These are phyloP conservation scores for Ascosphaera apis DNA, from an alignment of 2,329 filamentous ascomycete species.

Conservation along the genomic window DNA sequence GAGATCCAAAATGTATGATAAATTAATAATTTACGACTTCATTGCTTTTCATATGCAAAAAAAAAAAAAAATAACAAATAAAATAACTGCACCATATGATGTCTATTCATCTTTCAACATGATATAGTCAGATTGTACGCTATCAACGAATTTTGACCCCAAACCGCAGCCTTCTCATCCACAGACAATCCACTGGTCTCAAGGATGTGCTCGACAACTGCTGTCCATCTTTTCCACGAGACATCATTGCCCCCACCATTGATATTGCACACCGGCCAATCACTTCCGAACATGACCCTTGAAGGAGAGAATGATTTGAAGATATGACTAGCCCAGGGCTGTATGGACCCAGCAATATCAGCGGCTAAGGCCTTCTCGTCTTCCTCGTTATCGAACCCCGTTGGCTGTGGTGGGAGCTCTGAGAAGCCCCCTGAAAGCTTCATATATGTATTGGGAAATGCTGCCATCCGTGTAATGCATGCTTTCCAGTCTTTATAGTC, in stretches of 20 bases:
- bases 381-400: conserved; percentile 3
- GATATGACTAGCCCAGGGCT: conserved; percentile 49
- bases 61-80: no score
- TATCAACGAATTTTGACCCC: conserved; percentile 45
- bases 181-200: conserved; percentile 26
- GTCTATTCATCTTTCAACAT: neutral
- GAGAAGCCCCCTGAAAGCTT: conserved; percentile 77
- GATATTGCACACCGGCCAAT: conserved; percentile 81
- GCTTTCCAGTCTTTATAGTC: conserved; percentile 46
- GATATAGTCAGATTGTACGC: conserved; percentile 33
- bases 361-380: neutral
- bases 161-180: conserved; percentile 43
- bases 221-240: conserved; percentile 56
- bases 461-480: conserved; percentile 43
- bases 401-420: conserved; percentile 37
- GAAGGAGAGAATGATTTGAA: conserved; percentile 47
- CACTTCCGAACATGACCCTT: conserved; percentile 71
- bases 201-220: conserved; percentile 44
- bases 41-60: no score
- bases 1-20: no score
- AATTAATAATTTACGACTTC: no score
- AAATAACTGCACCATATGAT: conserved; percentile 1
- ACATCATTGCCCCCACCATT: conserved; percentile 30
- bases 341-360: conserved; percentile 30
- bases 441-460: conserved; percentile 49